Conservation (phyloP, 2,329 filamentous ascomycete genomes). For the Pseudomassariella vexata region DNA sequence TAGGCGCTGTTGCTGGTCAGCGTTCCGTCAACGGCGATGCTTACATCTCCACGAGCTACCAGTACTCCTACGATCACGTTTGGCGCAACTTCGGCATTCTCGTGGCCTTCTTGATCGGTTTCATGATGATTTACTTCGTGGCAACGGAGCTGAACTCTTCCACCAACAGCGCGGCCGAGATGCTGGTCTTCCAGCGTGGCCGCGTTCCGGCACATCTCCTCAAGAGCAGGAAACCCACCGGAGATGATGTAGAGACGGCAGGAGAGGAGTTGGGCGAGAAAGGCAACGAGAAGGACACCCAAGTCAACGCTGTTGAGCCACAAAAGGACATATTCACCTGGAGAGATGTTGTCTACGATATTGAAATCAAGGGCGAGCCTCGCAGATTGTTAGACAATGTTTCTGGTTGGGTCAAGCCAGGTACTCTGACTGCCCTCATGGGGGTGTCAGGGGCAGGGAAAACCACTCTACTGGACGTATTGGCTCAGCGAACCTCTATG, state of each 20-base stretch:
- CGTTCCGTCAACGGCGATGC: conserved; percentile 53
- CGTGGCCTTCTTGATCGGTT: conserved; percentile 46
- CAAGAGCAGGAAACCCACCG: conserved; percentile 13
- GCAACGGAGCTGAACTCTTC: conserved; percentile 61
- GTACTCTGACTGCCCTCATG: conserved; percentile 78
- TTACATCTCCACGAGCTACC: conserved; percentile 50
- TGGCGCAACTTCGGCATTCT: conserved; percentile 60
- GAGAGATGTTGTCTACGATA: conserved; percentile 66
- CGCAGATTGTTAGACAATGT: conserved; percentile 74
- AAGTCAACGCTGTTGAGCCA: conserved; percentile 4
- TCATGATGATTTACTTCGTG: conserved; percentile 57
- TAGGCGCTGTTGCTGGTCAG: conserved; percentile 49
- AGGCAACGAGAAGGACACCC: no score
- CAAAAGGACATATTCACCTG: conserved; percentile 63
- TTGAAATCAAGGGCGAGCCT: conserved; percentile 66
- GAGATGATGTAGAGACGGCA: conserved; percentile 23
- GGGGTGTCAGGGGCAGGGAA: conserved; percentile 67
- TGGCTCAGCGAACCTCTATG: conserved; percentile 66
- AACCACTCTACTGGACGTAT: conserved; percentile 65
- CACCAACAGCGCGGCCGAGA: conserved; percentile 58
- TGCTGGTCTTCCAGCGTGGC: conserved; percentile 60
- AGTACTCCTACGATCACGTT: conserved; percentile 50
- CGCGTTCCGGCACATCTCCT: conserved; percentile 39
- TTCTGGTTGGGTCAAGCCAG: conserved; percentile 84
- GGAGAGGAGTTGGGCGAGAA: conserved; percentile 1